phyloP scores from a whole-genome alignment of 495 filamentous ascomycete genomes.

The Haplographium delicatum region DNA sequence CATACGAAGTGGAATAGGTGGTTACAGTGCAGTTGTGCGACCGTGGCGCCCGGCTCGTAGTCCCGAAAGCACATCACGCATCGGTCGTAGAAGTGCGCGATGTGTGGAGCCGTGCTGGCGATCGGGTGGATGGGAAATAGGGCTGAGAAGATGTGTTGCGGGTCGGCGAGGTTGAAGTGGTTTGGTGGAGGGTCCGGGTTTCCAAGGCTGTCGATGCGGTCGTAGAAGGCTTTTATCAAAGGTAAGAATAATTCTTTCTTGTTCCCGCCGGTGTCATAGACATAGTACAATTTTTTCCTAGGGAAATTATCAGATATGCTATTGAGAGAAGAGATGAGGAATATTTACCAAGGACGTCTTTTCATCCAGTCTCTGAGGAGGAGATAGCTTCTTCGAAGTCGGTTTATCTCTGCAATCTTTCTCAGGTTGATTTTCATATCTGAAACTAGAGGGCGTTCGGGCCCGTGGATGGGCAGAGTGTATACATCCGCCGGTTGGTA shows the following conservation, averaged over 20 bases:
- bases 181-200: neutral
- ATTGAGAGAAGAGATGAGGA: neutral
- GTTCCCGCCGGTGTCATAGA: neutral
- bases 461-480: neutral
- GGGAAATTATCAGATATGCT: neutral
- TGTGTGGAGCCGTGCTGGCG: neutral
- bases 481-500: neutral
- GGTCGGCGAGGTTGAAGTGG: neutral
- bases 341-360: slow-evolving; percentile 8
- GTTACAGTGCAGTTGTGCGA: slow-evolving; percentile 8
- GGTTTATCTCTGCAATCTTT: slow-evolving; percentile 9
- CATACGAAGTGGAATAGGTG: slow-evolving; percentile 10
- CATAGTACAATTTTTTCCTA: slow-evolving; percentile 10
- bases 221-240: slow-evolving; percentile 1
- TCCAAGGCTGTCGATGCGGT: neutral
- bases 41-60: neutral
- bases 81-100: neutral
- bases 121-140: slow-evolving; percentile 17
- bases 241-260: neutral
- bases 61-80: slow-evolving; percentile 5
- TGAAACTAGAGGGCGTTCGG: no score
- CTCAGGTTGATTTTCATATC: neutral
- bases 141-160: neutral
- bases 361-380: slow-evolving; percentile 14
- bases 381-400: neutral